Evolutionary conservation across 2,329 filamentous ascomycete genomes (phyloP).

Genomic region (Phaeosphaeriaceae sp.): DNA sequence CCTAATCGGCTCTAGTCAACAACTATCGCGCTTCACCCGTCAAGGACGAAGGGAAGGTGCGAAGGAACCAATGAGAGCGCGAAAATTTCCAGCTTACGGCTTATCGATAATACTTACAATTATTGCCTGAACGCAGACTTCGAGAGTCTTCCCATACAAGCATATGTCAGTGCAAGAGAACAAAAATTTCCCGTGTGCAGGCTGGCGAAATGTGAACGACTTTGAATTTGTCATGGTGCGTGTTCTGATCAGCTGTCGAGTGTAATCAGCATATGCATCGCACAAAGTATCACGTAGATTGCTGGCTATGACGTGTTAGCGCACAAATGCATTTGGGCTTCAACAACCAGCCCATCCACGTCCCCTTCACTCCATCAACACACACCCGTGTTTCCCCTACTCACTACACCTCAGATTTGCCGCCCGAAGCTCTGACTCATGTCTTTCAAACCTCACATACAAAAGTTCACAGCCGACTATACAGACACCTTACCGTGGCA

Average conservation of each 20-base stretch:
- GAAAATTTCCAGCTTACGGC: neutral
- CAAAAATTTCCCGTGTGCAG: no score
- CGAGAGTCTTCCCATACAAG: no score
- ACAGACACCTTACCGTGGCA: conserved; percentile 41
- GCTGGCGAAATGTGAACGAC: no score
- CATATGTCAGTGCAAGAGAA: no score
- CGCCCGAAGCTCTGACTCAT: conserved; percentile 41
- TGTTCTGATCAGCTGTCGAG: neutral
- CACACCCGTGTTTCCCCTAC: conserved; percentile 8
- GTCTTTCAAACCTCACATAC: conserved; percentile 39
- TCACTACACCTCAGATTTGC: conserved; percentile 9
- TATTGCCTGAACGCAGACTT: neutral
- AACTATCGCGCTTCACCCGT: no score
- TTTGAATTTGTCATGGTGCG: neutral
- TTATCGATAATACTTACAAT: neutral
- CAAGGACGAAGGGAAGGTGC: neutral
- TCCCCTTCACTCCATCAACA: conserved; percentile 11
- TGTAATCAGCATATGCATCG: neutral
- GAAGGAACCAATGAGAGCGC: neutral
- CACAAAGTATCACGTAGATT: conserved; percentile 2
- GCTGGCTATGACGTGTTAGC: conserved; percentile 28
- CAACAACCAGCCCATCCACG: conserved; percentile 5
- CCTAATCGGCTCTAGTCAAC: neutral
- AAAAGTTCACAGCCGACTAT: conserved; percentile 35
- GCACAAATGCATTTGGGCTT: conserved; percentile 15